Conservation (phyloP, 331 rosid genomes). For the Rosa hybrid region DNA sequence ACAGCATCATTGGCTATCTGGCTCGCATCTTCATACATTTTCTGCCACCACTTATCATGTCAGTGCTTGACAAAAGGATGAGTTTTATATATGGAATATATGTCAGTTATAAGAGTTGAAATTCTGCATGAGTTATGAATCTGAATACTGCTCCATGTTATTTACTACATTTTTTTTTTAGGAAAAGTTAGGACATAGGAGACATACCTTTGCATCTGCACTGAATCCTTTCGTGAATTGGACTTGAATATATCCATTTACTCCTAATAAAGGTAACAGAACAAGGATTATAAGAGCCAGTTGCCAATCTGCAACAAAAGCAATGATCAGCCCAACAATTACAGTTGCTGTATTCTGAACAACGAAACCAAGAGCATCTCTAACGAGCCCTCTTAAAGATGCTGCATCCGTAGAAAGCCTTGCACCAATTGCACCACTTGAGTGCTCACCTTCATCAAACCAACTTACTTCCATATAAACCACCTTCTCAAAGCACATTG, state of each 20-base stretch:
- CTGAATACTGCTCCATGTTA: background rate
- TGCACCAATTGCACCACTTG: constrained; percentile 44
- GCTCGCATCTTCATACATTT: constrained; percentile 83
- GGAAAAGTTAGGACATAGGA: background rate
- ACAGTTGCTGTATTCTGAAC: constrained; percentile 35
- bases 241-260: constrained; percentile 49
- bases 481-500: constrained; percentile 40
- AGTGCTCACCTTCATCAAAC: constrained; percentile 40
- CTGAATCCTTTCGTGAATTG: constrained; percentile 62
- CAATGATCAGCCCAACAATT: constrained; percentile 57
- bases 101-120: background rate
- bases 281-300: constrained; percentile 58
- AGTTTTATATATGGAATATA: background rate
- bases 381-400: constrained; percentile 35
- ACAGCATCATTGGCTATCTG: constrained; percentile 77
- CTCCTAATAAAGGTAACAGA: constrained; percentile 55
- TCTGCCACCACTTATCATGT: constrained; percentile 38
- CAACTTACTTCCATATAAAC: constrained; percentile 44
- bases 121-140: background rate
- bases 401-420: constrained; percentile 49
- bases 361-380: constrained; percentile 37
- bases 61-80: background rate
- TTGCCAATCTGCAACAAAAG: constrained; percentile 71
- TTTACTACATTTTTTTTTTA: too few species aligned
- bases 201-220: constrained; percentile 61